Conservation (phyloP, 2,329 filamentous ascomycete genomes). For the Cucurbitaria berberidis region DNA sequence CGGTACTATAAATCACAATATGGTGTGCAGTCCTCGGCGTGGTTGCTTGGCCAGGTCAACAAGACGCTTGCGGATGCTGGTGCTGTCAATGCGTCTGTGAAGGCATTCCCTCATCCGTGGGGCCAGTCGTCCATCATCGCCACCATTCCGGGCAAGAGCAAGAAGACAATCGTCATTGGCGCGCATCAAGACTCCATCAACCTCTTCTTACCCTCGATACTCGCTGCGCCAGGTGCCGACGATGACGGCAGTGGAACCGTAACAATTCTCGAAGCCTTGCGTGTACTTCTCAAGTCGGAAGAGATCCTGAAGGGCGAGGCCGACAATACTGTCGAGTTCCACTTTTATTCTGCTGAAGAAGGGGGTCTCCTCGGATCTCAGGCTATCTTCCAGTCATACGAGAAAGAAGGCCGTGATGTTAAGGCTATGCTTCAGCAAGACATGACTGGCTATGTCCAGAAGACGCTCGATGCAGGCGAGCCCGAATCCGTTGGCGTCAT, state of each 20-base stretch:
- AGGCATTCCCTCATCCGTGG: conserved; percentile 83
- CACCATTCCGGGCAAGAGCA: conserved; percentile 82
- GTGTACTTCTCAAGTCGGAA: conserved; percentile 76
- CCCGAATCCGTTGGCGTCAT: conserved; percentile 90
- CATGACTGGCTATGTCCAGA: conserved; percentile 84
- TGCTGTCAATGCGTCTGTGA: conserved; percentile 71
- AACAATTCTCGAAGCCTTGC: conserved; percentile 90
- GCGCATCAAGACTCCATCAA: conserved; percentile 88
- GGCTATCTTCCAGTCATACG: conserved; percentile 84
- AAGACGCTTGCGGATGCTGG: conserved; percentile 73
- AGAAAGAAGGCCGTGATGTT: conserved; percentile 73
- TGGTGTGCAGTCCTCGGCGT: conserved; percentile 84
- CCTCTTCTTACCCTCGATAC: conserved; percentile 81
- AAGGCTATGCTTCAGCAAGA: conserved; percentile 99
- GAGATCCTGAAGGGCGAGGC: conserved; percentile 73
- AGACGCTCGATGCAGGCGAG: conserved; percentile 80
- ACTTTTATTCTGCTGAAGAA: conserved; percentile 94
- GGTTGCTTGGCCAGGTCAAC: conserved; percentile 79
- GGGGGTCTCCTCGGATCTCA: conserved; percentile 86
- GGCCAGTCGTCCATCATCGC: conserved; percentile 90
- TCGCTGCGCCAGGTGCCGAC: conserved; percentile 90
- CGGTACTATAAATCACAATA: conserved; percentile 81
- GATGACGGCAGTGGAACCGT: conserved; percentile 93
- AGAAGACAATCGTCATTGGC: conserved; percentile 86
- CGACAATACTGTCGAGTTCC: conserved; percentile 90